phyloP scores from a whole-genome alignment of 345 rosid genomes.

The Eucalyptus microcorys region DNA sequence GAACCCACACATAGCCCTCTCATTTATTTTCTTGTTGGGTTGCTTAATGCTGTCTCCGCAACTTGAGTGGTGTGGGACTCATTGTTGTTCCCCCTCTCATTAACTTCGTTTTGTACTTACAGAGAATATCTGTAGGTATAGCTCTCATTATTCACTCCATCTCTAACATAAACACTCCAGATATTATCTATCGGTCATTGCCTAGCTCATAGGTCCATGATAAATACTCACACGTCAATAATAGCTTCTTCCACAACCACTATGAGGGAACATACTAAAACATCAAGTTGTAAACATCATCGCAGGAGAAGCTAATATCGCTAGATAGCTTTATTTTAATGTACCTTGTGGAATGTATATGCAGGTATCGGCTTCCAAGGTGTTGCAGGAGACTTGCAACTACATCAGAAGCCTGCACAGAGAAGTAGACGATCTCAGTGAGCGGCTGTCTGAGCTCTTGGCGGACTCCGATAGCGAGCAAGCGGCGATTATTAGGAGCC shows the following conservation, averaged over 20 bases:
- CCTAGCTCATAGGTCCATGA: background rate
- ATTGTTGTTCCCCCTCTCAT: background rate
- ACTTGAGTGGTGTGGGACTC: constrained; percentile 1
- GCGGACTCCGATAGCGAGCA: constrained; percentile 62
- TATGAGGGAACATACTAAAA: background rate
- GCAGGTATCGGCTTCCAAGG: constrained; percentile 90
- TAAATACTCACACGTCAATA: background rate
- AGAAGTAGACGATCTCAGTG: constrained; percentile 91
- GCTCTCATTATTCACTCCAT: background rate
- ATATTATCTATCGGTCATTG: background rate
- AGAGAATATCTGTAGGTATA: background rate
- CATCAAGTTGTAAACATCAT: background rate
- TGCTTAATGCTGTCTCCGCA: background rate
- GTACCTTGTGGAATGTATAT: background rate
- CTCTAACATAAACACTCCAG: background rate
- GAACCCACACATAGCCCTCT: background rate
- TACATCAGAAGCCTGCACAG: constrained; percentile 85
- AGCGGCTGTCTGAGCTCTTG: constrained; percentile 71
- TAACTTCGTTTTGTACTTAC: background rate
- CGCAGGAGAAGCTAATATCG: background rate
- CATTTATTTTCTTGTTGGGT: background rate
- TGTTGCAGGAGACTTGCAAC: constrained; percentile 95
- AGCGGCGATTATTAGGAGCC: constrained; percentile 84
- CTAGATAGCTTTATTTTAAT: background rate
- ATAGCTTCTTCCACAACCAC: background rate